Conservation (phyloP, 164 flowering plant genomes). For the Platanus orientalis region DNA sequence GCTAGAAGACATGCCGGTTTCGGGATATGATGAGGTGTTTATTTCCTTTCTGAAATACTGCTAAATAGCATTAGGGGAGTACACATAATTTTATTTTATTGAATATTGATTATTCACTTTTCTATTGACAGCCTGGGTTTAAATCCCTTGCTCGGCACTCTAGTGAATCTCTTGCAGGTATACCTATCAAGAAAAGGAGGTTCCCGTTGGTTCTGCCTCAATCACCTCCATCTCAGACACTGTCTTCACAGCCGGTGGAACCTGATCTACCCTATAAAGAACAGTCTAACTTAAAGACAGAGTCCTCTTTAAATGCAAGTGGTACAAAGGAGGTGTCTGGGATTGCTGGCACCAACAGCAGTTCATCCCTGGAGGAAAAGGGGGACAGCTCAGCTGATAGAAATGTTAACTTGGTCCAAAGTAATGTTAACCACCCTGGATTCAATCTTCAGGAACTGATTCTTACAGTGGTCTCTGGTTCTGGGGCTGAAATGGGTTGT, state of each 20-base stretch:
- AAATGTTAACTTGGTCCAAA: constrained; percentile 13
- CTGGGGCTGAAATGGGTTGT: constrained; percentile 12
- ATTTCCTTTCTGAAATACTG: constrained; percentile 10
- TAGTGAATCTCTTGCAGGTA: constrained; percentile 38
- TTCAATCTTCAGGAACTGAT: constrained; percentile 15
- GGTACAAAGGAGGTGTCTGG: constrained; percentile 11
- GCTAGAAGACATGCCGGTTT: constrained; percentile 25
- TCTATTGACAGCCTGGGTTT: constrained; percentile 38
- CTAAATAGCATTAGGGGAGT: constrained; percentile 7
- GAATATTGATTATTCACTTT: constrained; percentile 18
- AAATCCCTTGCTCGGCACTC: constrained; percentile 24
- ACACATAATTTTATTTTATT: background rate
- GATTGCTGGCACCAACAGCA: constrained; percentile 13
- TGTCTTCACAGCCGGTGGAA: constrained; percentile 14
- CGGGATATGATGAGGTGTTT: constrained; percentile 33
- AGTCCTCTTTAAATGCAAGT: constrained; percentile 19
- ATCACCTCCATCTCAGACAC: constrained; percentile 34
- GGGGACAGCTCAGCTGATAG: constrained; percentile 11
- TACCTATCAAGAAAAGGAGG: constrained; percentile 66
- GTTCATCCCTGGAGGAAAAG: constrained; percentile 13
- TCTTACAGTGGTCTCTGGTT: constrained; percentile 3
- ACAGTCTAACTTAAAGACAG: constrained; percentile 12
- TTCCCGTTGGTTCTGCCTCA: constrained; percentile 28
- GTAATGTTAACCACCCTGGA: constrained; percentile 7
- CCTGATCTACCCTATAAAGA: constrained; percentile 21